Percentiles rank a stretch among this genome's conserved stretches.
Evolutionary conservation across 2,329 filamentous ascomycete genomes (phyloP).

Genomic region (Fusarium anthophilum): DNA sequence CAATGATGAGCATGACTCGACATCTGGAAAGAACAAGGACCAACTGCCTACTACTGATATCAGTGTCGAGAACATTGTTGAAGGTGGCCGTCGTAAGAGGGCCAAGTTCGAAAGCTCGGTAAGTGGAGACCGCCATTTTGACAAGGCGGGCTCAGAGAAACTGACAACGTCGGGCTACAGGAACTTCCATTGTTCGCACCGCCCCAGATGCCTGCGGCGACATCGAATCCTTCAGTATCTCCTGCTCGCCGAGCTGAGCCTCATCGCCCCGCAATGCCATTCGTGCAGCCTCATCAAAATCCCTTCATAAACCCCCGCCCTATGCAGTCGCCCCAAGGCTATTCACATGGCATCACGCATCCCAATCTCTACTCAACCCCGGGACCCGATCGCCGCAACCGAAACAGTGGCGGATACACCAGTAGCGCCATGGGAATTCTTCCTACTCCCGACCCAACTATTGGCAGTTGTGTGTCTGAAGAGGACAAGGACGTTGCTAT

Average conservation of each 20-base stretch:
- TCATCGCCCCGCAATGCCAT: constrained; percentile 77
- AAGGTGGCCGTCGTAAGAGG: constrained; percentile 93
- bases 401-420: constrained; percentile 68
- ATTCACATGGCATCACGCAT: constrained; percentile 60
- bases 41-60: constrained; percentile 95
- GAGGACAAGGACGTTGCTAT: constrained; percentile 93
- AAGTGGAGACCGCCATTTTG: constrained; percentile 57
- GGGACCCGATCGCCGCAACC: constrained; percentile 69
- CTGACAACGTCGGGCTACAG: constrained; percentile 60
- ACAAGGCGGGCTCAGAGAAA: constrained; percentile 29
- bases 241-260: constrained; percentile 84
- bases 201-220: constrained; percentile 89
- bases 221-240: constrained; percentile 97
- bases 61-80: constrained; percentile 97
- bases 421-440: constrained; percentile 66
- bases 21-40: constrained; percentile 79
- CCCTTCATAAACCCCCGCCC: constrained; percentile 81
- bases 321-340: constrained; percentile 86
- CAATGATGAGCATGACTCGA: constrained; percentile 81
- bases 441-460: constrained; percentile 95
- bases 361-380: constrained; percentile 71
- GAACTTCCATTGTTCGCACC: constrained; percentile 96
- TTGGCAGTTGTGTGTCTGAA: constrained; percentile 96
- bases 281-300: constrained; percentile 78
- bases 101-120: constrained; percentile 98